Evolutionary conservation across 352 stramenopile genomes (phyloP).

Genomic region (Phytophthora litchii): DNA sequence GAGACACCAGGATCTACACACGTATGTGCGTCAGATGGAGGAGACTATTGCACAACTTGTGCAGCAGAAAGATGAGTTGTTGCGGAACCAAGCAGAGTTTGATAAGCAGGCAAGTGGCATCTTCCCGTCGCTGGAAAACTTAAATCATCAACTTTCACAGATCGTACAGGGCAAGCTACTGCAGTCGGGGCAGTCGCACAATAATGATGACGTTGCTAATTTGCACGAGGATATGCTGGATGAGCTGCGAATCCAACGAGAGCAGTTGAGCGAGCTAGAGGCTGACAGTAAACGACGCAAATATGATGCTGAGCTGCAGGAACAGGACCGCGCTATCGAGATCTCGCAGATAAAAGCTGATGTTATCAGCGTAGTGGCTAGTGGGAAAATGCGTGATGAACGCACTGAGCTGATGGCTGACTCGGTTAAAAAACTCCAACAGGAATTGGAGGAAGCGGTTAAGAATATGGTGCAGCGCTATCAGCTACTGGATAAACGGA

Average conservation of each 20-base stretch:
- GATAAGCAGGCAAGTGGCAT: constrained; percentile 86
- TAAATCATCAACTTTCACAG: constrained; percentile 81
- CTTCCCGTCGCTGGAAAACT: constrained; percentile 78
- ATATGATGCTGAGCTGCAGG: constrained; percentile 81
- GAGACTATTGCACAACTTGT: constrained; percentile 79
- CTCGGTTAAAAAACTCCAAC: constrained; percentile 62
- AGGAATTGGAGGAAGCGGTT: constrained; percentile 63
- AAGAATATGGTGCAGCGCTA: constrained; percentile 63
- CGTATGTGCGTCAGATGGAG: constrained; percentile 84
- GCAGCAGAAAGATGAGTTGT: constrained; percentile 76
- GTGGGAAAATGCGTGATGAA: constrained; percentile 70
- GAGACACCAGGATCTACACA: constrained; percentile 56
- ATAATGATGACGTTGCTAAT: constrained; percentile 69
- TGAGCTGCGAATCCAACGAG: constrained; percentile 75
- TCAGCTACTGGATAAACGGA: constrained; percentile 61
- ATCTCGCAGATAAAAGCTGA: constrained; percentile 80
- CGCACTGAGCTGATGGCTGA: constrained; percentile 63
- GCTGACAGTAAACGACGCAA: constrained; percentile 65
- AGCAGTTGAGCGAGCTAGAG: constrained; percentile 77
- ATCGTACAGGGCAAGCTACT: constrained; percentile 76
- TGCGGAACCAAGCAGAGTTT: constrained; percentile 81
- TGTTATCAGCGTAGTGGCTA: constrained; percentile 70
- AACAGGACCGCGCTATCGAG: constrained; percentile 74
- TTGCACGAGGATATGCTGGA: constrained; percentile 72
- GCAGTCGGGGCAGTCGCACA: constrained; percentile 43